Base-by-base conservation (phyloP, 2,329 filamentous ascomycete species). In the Aspergillus calidoustus region DNA sequence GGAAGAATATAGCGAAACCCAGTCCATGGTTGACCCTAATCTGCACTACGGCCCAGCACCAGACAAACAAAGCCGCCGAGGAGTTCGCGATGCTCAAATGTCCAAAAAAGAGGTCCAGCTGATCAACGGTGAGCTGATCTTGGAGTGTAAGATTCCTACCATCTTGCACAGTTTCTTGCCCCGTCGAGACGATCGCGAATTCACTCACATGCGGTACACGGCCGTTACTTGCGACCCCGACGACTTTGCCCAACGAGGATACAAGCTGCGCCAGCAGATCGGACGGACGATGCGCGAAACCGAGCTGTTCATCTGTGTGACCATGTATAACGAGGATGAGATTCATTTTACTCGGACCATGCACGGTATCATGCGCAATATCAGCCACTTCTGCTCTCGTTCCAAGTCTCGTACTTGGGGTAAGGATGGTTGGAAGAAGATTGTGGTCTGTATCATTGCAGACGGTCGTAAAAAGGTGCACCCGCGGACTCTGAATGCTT, bases 311-410 rank as follows among this genome's bases (percentile, higher is more conserved):
- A 96, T 99, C 71, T 97, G 93, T 75, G 84, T 99, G 64, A 99
- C 95, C 70, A 98, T 98, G 95, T 98, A 97, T 82, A 99, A 99
- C 78, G 95, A 99, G 79, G 91, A 97, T 78, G 95, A 98, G 74
- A 92, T 97, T 70, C 88, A 93, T 73, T 99, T 99, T 71, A 97
- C 95, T 7, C 88, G 95, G 51, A 99, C 95, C 0, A 98, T 99
- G 94, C 92, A 98, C 76, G 95, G 94, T 59, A 92, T 99, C 60
- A 96, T 99, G 91, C 93, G 96, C 77, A 99, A 99, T 76, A 94
- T 99, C 71, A 89, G 91, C 15, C 95, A 98, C 76, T 97, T 99
- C 79, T 99, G 95, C 82, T 92, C 90, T 22, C 89, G 95, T 57
- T 91, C 89, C 58, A 94, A 95, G 76, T 97, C 93, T 6, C 87